Evolutionary conservation across 768 basidiomycete species (phyloP), one percentile per base, ranked within the genome.

Genomic region (Floccularia luteovirens): DNA sequence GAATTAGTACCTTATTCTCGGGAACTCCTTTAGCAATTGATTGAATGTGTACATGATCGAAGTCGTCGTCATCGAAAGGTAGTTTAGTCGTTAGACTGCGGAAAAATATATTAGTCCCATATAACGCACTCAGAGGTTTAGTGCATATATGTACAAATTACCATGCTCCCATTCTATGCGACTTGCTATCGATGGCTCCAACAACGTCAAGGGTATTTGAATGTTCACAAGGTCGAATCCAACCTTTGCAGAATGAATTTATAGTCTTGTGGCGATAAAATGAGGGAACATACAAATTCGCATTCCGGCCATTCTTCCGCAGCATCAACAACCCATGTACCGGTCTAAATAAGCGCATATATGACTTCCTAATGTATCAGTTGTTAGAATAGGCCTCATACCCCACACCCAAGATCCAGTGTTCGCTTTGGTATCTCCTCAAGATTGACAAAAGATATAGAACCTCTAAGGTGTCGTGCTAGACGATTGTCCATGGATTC

Each of bases 51-150:
- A 89, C 76, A 55, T 83, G 76, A 56, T 89, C 86, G 45, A 89
- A 89, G 48, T 82, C 77, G 44, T 88, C 83, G 40, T 88, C 86
- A 12, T 87, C 83, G 52, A 87, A 89, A 0, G 86, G 86, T 14
- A 89, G 65, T 49, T 70, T 82, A 8, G 76, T 84, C 34, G 84
- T 83, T 49, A 89, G 59, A 56, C 38, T 39, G 27, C 27, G 27
- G 8, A 8, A 10, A 34, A 11, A 30, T 8, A 17, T 17, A 34
- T 10, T 10, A 34, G 8, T 17, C 10, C 13, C 13, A 34, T 34
- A 10, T 34, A 17, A n/a, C 17, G 16, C 8, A 10, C 10, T 34
- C n/a, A n/a, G 8, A 23, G 27, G 30, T 32, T 20, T 31, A 12
- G 14, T 28, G 19, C 3, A 36, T 12, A 8, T 10, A 52, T 60